These are phyloP conservation scores for Geotrichum ghanense DNA, from an alignment of 805 yeast genomes.

Conservation along the genomic window DNA sequence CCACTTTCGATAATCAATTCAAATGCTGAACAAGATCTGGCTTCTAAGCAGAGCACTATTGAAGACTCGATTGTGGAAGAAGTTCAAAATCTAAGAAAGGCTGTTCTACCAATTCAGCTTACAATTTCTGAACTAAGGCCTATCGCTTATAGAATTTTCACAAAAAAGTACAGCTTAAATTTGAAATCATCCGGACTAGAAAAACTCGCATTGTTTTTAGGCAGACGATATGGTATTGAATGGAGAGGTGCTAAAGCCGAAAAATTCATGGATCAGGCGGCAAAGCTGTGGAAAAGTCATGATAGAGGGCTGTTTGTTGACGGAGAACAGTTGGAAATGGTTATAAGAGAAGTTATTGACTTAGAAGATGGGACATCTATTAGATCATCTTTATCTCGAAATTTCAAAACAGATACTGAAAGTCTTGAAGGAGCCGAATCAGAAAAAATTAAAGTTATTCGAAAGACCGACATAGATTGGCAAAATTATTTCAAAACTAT, in stretches of 20 bases:
- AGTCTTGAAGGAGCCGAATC: neutral
- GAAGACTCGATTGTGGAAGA: no score
- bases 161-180: conserved; percentile 87
- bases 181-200: conserved; percentile 76
- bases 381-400: neutral
- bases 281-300: conserved; percentile 76
- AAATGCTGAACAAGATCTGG: neutral
- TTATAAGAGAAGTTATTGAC: conserved; percentile 46
- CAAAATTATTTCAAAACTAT: conserved; percentile 57
- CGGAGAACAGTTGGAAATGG: conserved; percentile 52
- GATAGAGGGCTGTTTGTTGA: conserved; percentile 81
- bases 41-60: neutral
- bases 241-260: conserved; percentile 69
- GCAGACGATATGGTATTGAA: conserved; percentile 67
- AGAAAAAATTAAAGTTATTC: neutral
- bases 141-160: conserved; percentile 75
- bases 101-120: conserved; percentile 60
- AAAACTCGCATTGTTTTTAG: conserved; percentile 62
- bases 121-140: conserved; percentile 82
- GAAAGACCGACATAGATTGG: conserved; percentile 41
- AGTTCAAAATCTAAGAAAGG: conserved; percentile 13
- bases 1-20: neutral
- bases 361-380: conserved; percentile 6
- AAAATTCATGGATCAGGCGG: conserved; percentile 62
- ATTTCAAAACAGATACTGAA: neutral